phyloP scores from a whole-genome alignment of 2,329 filamentous ascomycete species.

The Trichoderma semiorbis region DNA sequence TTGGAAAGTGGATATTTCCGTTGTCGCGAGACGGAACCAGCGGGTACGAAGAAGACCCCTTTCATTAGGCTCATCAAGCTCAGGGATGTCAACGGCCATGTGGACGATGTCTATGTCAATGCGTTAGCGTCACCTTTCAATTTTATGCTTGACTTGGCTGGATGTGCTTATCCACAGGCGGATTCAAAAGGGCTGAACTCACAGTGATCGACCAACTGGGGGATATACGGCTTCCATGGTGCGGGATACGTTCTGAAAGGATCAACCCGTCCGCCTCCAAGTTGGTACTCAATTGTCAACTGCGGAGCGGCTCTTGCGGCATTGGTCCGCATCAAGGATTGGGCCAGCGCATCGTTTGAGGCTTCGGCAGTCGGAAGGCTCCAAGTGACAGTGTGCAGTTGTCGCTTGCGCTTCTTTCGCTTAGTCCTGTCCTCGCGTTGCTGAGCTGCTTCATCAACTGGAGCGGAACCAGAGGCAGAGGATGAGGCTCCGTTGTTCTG shows the following conservation, averaged over 20 bases:
- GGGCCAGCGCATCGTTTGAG: neutral
- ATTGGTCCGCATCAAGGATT: neutral
- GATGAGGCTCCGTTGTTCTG: neutral
- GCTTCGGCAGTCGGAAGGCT: neutral
- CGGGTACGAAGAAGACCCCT: constrained; percentile 27
- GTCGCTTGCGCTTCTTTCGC: constrained; percentile 14
- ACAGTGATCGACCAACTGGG: constrained; percentile 28
- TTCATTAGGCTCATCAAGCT: constrained; percentile 26
- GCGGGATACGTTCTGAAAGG: constrained; percentile 27
- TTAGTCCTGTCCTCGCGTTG: neutral
- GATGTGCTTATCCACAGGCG: neutral
- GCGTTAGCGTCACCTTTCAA: neutral
- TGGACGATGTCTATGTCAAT: constrained; percentile 26
- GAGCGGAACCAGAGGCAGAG: neutral
- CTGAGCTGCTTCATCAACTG: neutral
- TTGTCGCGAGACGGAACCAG: constrained; percentile 30
- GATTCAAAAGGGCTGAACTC: constrained; percentile 2
- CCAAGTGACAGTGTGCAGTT: constrained; percentile 7
- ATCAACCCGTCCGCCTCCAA: constrained; percentile 27
- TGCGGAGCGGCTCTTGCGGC: neutral
- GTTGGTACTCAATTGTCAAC: constrained; percentile 21
- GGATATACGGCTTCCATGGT: constrained; percentile 23
- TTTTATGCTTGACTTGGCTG: neutral
- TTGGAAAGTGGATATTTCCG: constrained; percentile 26
- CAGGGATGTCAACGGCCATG: constrained; percentile 31